Conservation (phyloP, 192 early-diverging fungal species). For the Phlyctochytrium planicorne region DNA sequence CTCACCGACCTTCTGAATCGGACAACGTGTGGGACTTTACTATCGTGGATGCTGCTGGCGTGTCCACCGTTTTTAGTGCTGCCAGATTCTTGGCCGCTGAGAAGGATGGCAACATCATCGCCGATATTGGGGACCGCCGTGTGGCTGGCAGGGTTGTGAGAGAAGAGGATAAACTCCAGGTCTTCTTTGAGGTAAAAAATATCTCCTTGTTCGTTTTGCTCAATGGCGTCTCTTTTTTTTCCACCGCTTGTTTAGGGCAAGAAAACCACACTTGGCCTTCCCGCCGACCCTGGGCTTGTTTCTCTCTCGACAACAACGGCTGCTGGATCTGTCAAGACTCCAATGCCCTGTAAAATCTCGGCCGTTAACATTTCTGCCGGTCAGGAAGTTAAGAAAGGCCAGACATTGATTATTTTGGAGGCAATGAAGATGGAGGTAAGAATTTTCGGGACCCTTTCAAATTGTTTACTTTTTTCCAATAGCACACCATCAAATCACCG, state of each 20-base stretch:
- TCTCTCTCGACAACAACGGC: not conserved
- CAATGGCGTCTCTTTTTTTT: conserved; percentile 1
- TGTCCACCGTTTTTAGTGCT: conserved; percentile 13
- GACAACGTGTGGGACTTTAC: conserved; percentile 7
- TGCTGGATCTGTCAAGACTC: conserved; percentile 74
- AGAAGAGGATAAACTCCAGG: conserved; percentile 56
- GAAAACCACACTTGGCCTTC: conserved; percentile 21
- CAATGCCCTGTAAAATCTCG: conserved; percentile 98
- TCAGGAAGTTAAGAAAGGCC: conserved; percentile 76
- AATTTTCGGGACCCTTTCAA: not conserved
- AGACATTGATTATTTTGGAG: conserved; percentile 81
- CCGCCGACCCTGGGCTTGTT: conserved; percentile 14
- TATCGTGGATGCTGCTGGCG: conserved; percentile 10
- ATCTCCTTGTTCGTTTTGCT: not conserved
- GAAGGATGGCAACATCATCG: conserved; percentile 32
- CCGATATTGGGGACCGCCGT: conserved; percentile 61
- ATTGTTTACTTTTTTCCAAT: not conserved
- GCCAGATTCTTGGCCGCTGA: conserved; percentile 5
- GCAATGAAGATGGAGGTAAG: conserved; percentile 98
- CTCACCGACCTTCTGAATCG: not conserved
- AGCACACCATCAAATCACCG: conserved; percentile 85
- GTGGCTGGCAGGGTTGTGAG: conserved; percentile 65
- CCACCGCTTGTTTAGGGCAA: conserved; percentile 12
- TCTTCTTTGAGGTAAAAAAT: conserved; percentile 52
- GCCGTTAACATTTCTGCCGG: conserved; percentile 74